Percentiles rank a stretch among this genome's conserved stretches.
Conservation (phyloP, 75 land plant species). For the Picea sitchensis region DNA sequence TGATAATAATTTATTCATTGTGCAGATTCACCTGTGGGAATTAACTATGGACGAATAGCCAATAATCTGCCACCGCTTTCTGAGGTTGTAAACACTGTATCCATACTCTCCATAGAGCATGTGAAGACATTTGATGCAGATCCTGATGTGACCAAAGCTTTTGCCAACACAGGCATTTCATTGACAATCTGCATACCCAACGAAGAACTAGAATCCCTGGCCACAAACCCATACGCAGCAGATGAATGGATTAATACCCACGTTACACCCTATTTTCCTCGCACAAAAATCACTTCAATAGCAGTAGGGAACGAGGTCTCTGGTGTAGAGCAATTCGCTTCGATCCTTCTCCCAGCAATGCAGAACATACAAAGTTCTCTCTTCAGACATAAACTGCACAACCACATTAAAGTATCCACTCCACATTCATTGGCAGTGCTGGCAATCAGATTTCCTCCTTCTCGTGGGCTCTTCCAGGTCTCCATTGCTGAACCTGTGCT, state of each 20-base stretch:
- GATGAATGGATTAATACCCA: constrained; percentile 19
- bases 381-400: constrained; percentile 5
- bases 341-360: constrained; percentile 32
- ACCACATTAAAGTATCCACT: constrained; percentile 31
- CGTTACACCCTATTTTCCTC: constrained; percentile 18
- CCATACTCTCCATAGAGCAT: not conserved
- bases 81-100: constrained; percentile 15
- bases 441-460: constrained; percentile 26
- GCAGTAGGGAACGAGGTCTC: constrained; percentile 48
- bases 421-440: constrained; percentile 28
- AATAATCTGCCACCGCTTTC: constrained; percentile 28
- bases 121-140: constrained; percentile 45
- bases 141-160: constrained; percentile 22
- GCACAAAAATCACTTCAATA: constrained; percentile 31
- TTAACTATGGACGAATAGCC: constrained; percentile 38
- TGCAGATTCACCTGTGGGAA: constrained; percentile 21
- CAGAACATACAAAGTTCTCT: constrained; percentile 24
- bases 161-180: constrained; percentile 32
- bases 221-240: constrained; percentile 14
- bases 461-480: constrained; percentile 16
- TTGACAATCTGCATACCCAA: constrained; percentile 38
- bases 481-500: constrained; percentile 18
- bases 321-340: constrained; percentile 9
- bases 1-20: not conserved
- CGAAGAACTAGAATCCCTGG: constrained; percentile 17